phyloP scores from a whole-genome alignment of 192 early-diverging fungal species.

The Mortierella hygrophila region DNA sequence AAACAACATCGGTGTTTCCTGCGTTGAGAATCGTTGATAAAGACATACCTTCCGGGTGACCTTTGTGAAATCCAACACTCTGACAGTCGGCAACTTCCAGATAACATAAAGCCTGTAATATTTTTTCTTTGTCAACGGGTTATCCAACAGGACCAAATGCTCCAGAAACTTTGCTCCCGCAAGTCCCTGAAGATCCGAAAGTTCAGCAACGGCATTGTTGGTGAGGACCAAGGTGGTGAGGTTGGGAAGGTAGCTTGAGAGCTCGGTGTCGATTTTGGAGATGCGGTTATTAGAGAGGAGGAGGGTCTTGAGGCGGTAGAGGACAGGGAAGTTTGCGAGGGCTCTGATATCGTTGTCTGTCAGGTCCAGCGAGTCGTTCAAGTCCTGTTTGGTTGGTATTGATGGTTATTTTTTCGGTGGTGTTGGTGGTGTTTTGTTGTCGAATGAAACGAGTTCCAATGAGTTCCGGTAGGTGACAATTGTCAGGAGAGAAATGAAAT shows the following conservation, averaged over 20 bases:
- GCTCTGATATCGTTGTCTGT: conserved; percentile 91
- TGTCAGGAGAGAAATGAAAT: not conserved
- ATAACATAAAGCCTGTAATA: conserved; percentile 90
- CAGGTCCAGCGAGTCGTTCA: conserved; percentile 93
- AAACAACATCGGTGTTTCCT: not conserved
- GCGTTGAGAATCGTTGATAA: not conserved
- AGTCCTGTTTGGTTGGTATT: conserved; percentile 67
- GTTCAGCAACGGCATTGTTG: conserved; percentile 87
- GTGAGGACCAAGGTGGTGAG: conserved; percentile 85
- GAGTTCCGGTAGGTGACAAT: not conserved
- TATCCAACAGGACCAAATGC: conserved; percentile 85
- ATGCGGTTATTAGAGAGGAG: conserved; percentile 94
- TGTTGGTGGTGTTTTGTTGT: not conserved
- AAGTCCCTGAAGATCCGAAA: conserved; percentile 89
- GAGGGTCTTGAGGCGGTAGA: conserved; percentile 80
- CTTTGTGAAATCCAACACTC: conserved; percentile 89
- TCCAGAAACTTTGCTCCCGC: conserved; percentile 58
- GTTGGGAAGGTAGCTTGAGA: conserved; percentile 77
- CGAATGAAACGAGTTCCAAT: not conserved
- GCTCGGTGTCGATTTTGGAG: conserved; percentile 74
- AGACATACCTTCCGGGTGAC: conserved; percentile 75
- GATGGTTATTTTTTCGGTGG: not conserved
- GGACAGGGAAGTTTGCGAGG: conserved; percentile 90
- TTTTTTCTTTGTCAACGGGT: conserved; percentile 87
- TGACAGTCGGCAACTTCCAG: conserved; percentile 79